phyloP scores from a whole-genome alignment of 2,329 filamentous ascomycete species.

The Ophiostoma piceae region DNA sequence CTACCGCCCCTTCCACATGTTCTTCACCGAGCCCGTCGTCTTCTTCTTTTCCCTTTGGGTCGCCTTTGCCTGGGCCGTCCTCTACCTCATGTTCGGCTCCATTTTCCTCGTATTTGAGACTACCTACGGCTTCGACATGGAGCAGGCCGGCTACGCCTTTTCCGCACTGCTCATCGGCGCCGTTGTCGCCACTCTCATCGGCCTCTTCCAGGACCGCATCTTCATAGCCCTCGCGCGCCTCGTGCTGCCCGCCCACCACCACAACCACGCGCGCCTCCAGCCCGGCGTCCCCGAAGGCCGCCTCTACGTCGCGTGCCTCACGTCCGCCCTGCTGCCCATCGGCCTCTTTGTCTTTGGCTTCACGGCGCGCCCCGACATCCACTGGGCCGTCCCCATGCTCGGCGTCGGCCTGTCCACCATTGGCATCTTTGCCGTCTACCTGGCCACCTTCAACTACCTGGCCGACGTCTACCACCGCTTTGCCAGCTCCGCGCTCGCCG shows the following conservation, averaged over 20 bases:
- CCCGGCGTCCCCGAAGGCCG: constrained; percentile 64
- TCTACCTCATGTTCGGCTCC: constrained; percentile 79
- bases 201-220: constrained; percentile 67
- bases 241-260: constrained; percentile 35
- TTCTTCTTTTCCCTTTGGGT: constrained; percentile 89
- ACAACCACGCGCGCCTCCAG: constrained; percentile 39
- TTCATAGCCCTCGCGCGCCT: constrained; percentile 39
- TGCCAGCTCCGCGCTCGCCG: constrained; percentile 77
- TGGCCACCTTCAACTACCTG: constrained; percentile 88
- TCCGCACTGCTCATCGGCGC: constrained; percentile 63
- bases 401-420: constrained; percentile 70
- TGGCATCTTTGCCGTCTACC: constrained; percentile 80
- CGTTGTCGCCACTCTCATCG: constrained; percentile 60
- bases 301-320: constrained; percentile 77
- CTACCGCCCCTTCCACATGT: constrained; percentile 70
- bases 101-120: constrained; percentile 70
- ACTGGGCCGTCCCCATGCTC: constrained; percentile 69
- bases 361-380: constrained; percentile 56
- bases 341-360: constrained; percentile 80
- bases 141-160: constrained; percentile 68
- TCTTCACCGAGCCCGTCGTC: constrained; percentile 71
- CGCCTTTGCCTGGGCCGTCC: constrained; percentile 80
- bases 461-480: constrained; percentile 83
- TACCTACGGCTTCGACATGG: constrained; percentile 61
- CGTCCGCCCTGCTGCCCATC: constrained; percentile 67